phyloP scores from a whole-genome alignment of 2,329 filamentous ascomycete genomes.

The Neopestalotiopsis sp. region DNA sequence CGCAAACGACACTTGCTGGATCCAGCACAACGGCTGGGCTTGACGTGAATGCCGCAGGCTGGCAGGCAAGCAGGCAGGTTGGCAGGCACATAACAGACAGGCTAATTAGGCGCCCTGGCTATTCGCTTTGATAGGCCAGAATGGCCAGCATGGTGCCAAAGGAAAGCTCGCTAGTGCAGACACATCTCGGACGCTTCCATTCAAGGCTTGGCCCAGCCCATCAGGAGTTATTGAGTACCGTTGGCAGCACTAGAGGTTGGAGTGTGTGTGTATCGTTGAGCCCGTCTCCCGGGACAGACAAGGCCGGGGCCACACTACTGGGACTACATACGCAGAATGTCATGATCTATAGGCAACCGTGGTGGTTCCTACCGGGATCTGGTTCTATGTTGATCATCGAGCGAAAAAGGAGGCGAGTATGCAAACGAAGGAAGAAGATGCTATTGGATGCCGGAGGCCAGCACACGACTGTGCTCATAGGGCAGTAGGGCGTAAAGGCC shows the following conservation, averaged over 20 bases:
- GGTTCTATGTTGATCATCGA: background rate
- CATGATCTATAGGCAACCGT: background rate
- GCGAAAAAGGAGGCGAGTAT: background rate
- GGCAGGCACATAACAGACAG: no score
- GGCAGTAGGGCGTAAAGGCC: background rate
- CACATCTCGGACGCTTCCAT: constrained; percentile 1
- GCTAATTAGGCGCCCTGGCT: background rate
- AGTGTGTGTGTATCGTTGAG: background rate
- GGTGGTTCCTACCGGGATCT: background rate
- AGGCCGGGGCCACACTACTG: background rate
- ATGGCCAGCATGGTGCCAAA: background rate
- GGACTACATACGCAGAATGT: background rate
- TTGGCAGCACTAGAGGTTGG: background rate
- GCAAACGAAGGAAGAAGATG: background rate
- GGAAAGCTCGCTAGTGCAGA: background rate
- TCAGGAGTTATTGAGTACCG: background rate
- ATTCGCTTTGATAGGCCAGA: background rate
- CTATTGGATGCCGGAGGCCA: background rate
- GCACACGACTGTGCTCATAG: background rate
- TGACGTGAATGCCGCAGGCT: background rate
- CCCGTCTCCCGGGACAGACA: background rate
- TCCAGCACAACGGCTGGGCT: background rate
- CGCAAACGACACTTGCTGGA: background rate
- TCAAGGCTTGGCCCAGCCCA: background rate
- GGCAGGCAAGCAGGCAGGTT: background rate